phyloP scores from a whole-genome alignment of 192 early-diverging fungal species.

The Umbelopsis sp. region DNA sequence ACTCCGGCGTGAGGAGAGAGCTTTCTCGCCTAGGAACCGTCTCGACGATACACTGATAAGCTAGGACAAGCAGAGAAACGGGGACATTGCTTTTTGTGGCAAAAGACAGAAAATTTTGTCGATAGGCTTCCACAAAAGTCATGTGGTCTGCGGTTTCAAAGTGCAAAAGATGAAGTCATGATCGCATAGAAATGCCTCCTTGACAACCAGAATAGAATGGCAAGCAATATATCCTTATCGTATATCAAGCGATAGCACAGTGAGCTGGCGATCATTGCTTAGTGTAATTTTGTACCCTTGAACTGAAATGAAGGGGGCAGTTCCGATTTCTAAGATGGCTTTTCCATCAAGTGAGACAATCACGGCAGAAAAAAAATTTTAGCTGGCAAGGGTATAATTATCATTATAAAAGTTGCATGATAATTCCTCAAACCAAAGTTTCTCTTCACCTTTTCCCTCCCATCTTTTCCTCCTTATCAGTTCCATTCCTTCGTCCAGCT shows the following conservation, averaged over 20 bases:
- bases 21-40: no score
- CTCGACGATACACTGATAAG: no score
- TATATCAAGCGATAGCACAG: background rate
- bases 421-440: background rate
- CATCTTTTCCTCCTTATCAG: slow-evolving; percentile 12
- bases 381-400: background rate
- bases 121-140: background rate
- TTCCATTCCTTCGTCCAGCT: slow-evolving; percentile 19
- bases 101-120: background rate
- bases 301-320: background rate
- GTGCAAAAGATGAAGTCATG: slow-evolving; percentile 7
- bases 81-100: no score
- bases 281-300: background rate
- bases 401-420: background rate
- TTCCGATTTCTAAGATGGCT: no score
- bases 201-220: background rate
- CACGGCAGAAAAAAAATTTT: background rate
- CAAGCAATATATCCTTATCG: slow-evolving; percentile 7
- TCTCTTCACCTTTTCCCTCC: slow-evolving; percentile 23
- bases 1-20: no score
- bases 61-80: no score
- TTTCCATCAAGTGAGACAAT: slow-evolving; percentile 16
- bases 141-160: slow-evolving; percentile 19
- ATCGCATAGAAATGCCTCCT: background rate
- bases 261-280: slow-evolving; percentile 18